These are phyloP conservation scores for Ulota crispa DNA, from an alignment of 225 moss, liverwort and hornwort species.

Conservation along the genomic window DNA sequence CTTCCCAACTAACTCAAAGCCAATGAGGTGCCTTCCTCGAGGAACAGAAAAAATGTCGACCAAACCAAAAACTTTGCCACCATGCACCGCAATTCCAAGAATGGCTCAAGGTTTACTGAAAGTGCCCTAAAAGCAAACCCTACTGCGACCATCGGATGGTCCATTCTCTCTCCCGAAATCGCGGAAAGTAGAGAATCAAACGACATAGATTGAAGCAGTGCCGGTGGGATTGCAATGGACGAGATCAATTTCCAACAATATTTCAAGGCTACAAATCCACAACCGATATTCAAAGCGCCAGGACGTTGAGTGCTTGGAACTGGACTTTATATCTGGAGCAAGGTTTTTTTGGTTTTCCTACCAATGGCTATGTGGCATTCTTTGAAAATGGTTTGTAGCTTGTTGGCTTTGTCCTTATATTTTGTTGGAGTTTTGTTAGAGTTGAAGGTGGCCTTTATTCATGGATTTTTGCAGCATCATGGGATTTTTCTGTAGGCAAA, in stretches of 20 bases:
- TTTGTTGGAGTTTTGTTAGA: too few relatives aligned
- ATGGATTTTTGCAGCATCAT: too few relatives aligned
- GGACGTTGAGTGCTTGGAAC: not conserved
- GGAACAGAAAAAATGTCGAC: not conserved
- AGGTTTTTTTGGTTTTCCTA: too few relatives aligned
- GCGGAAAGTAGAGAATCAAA: not conserved
- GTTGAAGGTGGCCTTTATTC: too few relatives aligned
- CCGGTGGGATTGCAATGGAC: not conserved
- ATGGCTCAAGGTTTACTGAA: not conserved
- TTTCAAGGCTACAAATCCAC: not conserved
- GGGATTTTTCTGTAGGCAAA: too few relatives aligned
- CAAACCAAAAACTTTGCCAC: not conserved
- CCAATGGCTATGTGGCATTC: too few relatives aligned
- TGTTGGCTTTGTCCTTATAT: too few relatives aligned
- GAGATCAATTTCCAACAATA: too few relatives aligned
- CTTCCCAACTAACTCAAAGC: not conserved
- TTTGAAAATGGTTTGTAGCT: too few relatives aligned
- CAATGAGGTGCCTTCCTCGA: not conserved
- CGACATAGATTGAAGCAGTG: not conserved
- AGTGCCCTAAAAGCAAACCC: slow-evolving; percentile 13
- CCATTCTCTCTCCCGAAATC: not conserved
- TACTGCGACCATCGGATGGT: not conserved
- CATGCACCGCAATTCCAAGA: not conserved
- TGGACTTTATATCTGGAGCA: too few relatives aligned
- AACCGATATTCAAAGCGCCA: not conserved